Conservation (phyloP, 192 early-diverging fungal species). For the Coemansia sp. region DNA sequence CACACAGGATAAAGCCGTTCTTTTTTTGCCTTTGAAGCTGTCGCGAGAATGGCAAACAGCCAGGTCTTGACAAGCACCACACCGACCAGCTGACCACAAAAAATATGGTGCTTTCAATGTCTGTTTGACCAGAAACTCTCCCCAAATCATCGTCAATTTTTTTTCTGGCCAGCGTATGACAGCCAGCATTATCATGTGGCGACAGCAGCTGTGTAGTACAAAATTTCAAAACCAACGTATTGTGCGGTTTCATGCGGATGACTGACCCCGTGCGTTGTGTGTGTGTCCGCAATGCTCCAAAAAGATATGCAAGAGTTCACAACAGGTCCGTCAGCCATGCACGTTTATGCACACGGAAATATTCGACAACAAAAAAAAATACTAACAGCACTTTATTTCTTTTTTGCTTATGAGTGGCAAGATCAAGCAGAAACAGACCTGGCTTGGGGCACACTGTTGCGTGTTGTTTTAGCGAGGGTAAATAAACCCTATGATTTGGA, state of each 20-base stretch:
- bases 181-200: not conserved
- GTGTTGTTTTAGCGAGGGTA: not conserved
- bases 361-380: not conserved
- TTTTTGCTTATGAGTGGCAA: not conserved
- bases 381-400: not conserved
- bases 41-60: not conserved
- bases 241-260: not conserved
- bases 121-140: not conserved
- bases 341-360: conserved; percentile 8
- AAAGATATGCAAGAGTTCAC: not conserved
- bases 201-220: not conserved
- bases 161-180: not conserved
- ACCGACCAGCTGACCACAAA: not conserved
- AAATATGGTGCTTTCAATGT: not conserved
- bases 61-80: not conserved
- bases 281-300: not conserved
- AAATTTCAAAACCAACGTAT: not conserved
- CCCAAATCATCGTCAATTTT: not conserved
- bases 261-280: conserved; percentile 4
- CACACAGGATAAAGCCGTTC: not conserved
- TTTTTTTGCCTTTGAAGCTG: not conserved
- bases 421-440: not conserved
- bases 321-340: not conserved
- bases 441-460: no score
- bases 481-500: not conserved